Evolutionary conservation across 805 yeast genomes (phyloP), one percentile per base, ranked within the genome.

Genomic region (Saturnispora silvae): DNA sequence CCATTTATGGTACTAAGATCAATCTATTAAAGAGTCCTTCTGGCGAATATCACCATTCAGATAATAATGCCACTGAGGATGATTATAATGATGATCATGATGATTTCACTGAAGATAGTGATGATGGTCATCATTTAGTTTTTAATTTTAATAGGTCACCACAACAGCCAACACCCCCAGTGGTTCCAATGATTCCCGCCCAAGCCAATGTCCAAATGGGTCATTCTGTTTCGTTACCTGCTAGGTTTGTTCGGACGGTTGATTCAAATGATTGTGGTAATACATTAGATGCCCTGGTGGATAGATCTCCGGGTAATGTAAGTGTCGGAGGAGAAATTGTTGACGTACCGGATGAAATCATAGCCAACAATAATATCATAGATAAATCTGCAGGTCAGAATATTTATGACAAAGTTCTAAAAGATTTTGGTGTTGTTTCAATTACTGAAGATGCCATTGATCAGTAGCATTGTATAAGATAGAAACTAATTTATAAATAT

Each of bases 1-100:
- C 44, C 3, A 43, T 43, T 18, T 43, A 43, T 25, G 46, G 46
- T 3, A 40, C 46, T 8, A 40, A 35, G 20, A 31, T 43, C 5
- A 38, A 39, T 14, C 34, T 43, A 15, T 14, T 37, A 3, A 15
- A 15, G 8, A 28, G 14, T 9, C 19, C 19, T n/a, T 28, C 37
- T 10, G 28, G 20, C 8, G n/a, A n/a, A n/a, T n/a, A n/a, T n/a
- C n/a, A n/a, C n/a, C n/a, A n/a, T n/a, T n/a, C n/a, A n/a, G n/a
- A n/a, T n/a, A 22, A 17, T 13, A 19, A 17, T 20, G 33, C 23
- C 18, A 22, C 34, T 8, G 17, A 23, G 10, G 28, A 20, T 13
- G 14, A 31, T 17, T 15, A 15, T 33, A 13, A 18, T 19, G 43
- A 28, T 8, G 30, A 10, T 7, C 7, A 28, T 28, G 10, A 17